phyloP scores from a whole-genome alignment of 768 basidiomycete genomes.

The Lactifluus volemus region DNA sequence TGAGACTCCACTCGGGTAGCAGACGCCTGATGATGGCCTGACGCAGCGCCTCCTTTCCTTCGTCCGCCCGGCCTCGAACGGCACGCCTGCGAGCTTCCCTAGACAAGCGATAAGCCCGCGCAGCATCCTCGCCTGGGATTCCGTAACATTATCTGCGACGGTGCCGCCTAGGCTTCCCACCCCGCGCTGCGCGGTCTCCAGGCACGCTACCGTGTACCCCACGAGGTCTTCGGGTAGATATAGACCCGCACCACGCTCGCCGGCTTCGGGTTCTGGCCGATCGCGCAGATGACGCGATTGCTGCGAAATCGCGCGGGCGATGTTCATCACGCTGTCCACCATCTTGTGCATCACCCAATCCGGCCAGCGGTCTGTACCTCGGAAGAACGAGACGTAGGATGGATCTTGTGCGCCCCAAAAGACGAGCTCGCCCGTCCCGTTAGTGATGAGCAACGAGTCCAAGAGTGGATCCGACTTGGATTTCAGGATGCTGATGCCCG shows the following conservation, averaged over 20 bases:
- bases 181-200: constrained; percentile 79
- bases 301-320: constrained; percentile 70
- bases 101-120: constrained; percentile 68
- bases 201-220: constrained; percentile 75
- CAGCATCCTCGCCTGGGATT: constrained; percentile 68
- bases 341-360: constrained; percentile 62
- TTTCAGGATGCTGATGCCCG: constrained; percentile 84
- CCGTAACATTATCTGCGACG: constrained; percentile 70
- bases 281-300: constrained; percentile 81
- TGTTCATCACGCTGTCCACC: constrained; percentile 78
- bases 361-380: constrained; percentile 42
- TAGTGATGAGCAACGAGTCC: constrained; percentile 66
- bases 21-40: constrained; percentile 86
- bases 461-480: constrained; percentile 65
- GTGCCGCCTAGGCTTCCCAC: constrained; percentile 37
- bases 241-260: constrained; percentile 74
- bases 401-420: constrained; percentile 84
- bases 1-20: constrained; percentile 85
- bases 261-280: constrained; percentile 57
- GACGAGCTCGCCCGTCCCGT: constrained; percentile 80
- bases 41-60: constrained; percentile 66
- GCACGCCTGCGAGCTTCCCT: constrained; percentile 51
- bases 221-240: constrained; percentile 90
- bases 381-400: constrained; percentile 50
- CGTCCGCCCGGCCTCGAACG: constrained; percentile 64